Base-by-base conservation (phyloP, 352 stramenopile genomes). In the Globisporangium spiculum region DNA sequence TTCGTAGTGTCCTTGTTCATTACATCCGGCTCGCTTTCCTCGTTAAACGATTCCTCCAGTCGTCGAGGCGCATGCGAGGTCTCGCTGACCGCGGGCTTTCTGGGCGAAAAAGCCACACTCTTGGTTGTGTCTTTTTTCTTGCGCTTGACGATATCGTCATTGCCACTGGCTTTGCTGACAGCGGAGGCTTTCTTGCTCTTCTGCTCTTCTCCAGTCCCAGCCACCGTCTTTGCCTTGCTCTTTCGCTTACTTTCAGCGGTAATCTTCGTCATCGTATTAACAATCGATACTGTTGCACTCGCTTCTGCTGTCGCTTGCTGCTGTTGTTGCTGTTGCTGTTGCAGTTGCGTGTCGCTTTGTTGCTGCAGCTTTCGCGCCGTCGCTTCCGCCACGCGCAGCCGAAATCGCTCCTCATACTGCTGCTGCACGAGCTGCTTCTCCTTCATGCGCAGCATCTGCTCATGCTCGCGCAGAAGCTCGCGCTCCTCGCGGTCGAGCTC, bases 401-500 rank as follows among this genome's bases (percentile, higher is more conserved):
- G 58, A 46, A 68, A 68, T 0, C 36, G 44, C 44, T 73, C 61
- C 24, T 69, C 63, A 36, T 65, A 70, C 52, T 69, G 59, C 65
- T 74, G 52, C 50, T 65, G 59, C 34, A 71, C 52, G 56, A 77
- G 55, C 60, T 73, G 50, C 54, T 63, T 66, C 59, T 74, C 59
- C 20, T 68, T 65, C 41, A 70, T 65, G 6, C 65, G 67, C 54
- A 79, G 41, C 26, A 81, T 44, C 12, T 73, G 64, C 53, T 81
- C 75, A 34, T 76, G 74, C 32, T 90, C 85, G 38, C 65, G 66
- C 27, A 82, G 27, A 38, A 80, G 71, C 38, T 73, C 73, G 26
- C 66, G 56, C 66, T 92, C 75, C 63, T 92, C 79, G 60, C 75
- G 18, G 48, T 92, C 81, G 59, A 89, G 79, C 10, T 81, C 67